A percentile compares a stretch with the other conserved stretches of the same genome.
Conservation (phyloP, 345 rosid species). For the Sonneratia caseolaris region DNA sequence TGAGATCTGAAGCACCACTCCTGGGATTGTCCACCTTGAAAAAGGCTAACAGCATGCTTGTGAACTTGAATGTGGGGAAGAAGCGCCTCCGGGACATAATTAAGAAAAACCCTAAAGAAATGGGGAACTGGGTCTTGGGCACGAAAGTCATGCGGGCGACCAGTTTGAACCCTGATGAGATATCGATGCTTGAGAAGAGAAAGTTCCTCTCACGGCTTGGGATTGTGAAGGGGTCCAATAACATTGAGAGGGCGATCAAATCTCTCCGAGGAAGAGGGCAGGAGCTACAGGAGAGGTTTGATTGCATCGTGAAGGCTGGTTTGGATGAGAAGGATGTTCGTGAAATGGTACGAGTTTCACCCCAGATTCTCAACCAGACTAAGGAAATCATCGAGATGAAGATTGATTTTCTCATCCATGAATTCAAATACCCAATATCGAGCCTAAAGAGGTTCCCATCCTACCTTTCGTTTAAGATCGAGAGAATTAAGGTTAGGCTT, state of each 20-base stretch:
- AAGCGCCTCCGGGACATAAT: constrained; percentile 34
- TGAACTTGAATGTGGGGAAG: constrained; percentile 42
- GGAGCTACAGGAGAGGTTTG: constrained; percentile 71
- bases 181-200: constrained; percentile 21
- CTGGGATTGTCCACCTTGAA: constrained; percentile 47
- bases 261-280: constrained; percentile 50
- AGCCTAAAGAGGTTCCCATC: constrained; percentile 42
- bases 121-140: constrained; percentile 38
- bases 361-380: constrained; percentile 49
- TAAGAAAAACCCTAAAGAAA: constrained; percentile 41
- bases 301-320: constrained; percentile 54
- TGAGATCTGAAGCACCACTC: constrained; percentile 32
- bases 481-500: constrained; percentile 45
- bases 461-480: constrained; percentile 31
- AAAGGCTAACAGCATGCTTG: constrained; percentile 36
- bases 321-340: constrained; percentile 43
- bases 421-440: constrained; percentile 44
- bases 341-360: constrained; percentile 44
- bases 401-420: constrained; percentile 40
- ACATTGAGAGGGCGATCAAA: constrained; percentile 37
- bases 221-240: constrained; percentile 29
- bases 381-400: constrained; percentile 41
- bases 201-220: constrained; percentile 49
- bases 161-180: constrained; percentile 16
- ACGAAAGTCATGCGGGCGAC: constrained; percentile 25